phyloP scores from a whole-genome alignment of 495 filamentous ascomycete genomes.

The Daldinia loculata region DNA sequence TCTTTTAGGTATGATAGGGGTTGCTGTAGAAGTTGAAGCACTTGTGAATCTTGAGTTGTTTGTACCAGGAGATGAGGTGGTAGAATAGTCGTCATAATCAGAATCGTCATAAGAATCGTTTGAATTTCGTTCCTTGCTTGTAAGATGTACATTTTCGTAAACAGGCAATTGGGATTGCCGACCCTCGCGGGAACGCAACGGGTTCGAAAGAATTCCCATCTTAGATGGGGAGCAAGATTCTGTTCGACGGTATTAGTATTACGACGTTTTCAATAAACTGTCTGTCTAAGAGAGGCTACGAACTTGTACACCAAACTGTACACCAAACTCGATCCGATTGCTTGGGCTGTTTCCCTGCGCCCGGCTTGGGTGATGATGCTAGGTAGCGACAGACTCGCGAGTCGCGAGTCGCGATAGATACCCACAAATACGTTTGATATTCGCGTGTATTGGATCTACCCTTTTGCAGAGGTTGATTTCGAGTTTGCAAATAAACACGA shows the following conservation, averaged over 20 bases:
- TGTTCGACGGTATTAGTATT: conserved; percentile 17
- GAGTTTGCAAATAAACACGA: conserved; percentile 2
- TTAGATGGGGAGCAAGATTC: conserved; percentile 23
- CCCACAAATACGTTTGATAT: background rate
- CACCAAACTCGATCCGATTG: conserved; percentile 8
- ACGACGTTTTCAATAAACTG: background rate
- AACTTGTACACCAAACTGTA: conserved; percentile 31
- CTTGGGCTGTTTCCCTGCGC: conserved; percentile 1
- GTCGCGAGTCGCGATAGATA: conserved; percentile 1
- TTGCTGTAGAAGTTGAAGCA: conserved; percentile 57
- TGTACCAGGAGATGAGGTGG: conserved; percentile 53
- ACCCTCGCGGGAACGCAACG: conserved; percentile 48
- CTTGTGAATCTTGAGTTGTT: conserved; percentile 59
- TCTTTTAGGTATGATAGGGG: conserved; percentile 63
- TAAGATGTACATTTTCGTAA: conserved; percentile 49
- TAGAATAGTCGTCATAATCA: conserved; percentile 55
- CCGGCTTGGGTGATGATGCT: conserved; percentile 19
- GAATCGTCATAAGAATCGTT: conserved; percentile 54
- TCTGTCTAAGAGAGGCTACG: conserved; percentile 3
- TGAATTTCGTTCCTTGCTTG: conserved; percentile 54
- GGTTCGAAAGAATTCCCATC: conserved; percentile 43
- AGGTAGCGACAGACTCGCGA: conserved; percentile 3
- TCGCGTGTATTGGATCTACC: background rate
- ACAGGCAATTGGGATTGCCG: conserved; percentile 53
- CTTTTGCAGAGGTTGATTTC: background rate